Conservation (phyloP, 495 filamentous ascomycete species). For the Penicillium roqueforti region DNA sequence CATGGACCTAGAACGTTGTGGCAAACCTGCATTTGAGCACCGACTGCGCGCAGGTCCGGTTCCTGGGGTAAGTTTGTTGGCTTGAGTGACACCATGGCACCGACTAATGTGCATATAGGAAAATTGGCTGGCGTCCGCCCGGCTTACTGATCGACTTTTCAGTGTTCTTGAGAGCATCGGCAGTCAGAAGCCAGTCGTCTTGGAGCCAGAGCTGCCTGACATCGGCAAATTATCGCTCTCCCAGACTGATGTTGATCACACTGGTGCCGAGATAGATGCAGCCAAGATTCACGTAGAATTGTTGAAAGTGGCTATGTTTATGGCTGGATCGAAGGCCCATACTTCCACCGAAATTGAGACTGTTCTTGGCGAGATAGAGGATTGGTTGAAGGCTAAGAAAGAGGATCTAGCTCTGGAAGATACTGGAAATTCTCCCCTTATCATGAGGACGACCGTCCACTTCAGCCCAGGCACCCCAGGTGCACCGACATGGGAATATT, state of each 20-base stretch:
- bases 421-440: constrained; percentile 19
- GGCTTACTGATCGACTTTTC: constrained; percentile 37
- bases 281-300: constrained; percentile 31
- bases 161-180: constrained; percentile 30
- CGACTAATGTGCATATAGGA: constrained; percentile 22
- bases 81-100: not conserved
- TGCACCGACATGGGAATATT: constrained; percentile 40
- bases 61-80: constrained; percentile 31
- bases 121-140: constrained; percentile 37
- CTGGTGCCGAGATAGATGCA: constrained; percentile 31
- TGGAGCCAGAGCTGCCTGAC: constrained; percentile 26
- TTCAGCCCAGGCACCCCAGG: constrained; percentile 23
- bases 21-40: constrained; percentile 39
- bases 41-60: constrained; percentile 38
- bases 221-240: constrained; percentile 25
- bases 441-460: constrained; percentile 25
- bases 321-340: constrained; percentile 36
- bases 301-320: constrained; percentile 31
- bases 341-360: constrained; percentile 30
- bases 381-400: constrained; percentile 31
- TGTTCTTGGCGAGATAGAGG: constrained; percentile 31
- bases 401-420: constrained; percentile 23
- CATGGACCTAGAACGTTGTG: constrained; percentile 42
- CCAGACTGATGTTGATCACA: constrained; percentile 30
- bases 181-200: constrained; percentile 31